phyloP scores from a whole-genome alignment of 371 early-diverging fungal species.

The Sporodiniella umbellata region DNA sequence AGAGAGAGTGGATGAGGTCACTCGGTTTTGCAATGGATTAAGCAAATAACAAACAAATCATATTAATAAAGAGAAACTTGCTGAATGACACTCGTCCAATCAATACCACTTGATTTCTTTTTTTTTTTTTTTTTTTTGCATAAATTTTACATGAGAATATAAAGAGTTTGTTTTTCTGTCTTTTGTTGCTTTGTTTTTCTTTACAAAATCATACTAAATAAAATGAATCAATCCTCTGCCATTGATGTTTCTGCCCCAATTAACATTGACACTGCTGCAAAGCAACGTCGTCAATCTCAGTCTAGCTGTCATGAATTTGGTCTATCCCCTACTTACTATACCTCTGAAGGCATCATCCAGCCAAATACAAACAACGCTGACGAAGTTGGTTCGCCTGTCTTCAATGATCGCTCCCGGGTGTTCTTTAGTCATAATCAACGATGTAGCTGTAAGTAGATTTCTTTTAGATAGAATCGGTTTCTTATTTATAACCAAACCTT shows the following conservation, averaged over 20 bases:
- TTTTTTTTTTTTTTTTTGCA: not conserved
- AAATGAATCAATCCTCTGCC: constrained; percentile 7
- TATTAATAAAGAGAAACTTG: not conserved
- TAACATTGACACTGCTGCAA: constrained; percentile 4
- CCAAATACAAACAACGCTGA: not conserved
- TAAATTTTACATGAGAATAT: not conserved
- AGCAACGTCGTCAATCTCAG: not conserved
- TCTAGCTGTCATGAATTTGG: constrained; percentile 3
- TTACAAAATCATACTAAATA: constrained; percentile 6
- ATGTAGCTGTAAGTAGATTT: constrained; percentile 23
- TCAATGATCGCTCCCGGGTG: constrained; percentile 14
- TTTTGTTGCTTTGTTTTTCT: not conserved
- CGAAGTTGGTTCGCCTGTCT: constrained; percentile 11
- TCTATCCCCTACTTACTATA: constrained; percentile 19
- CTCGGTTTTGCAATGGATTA: not conserved
- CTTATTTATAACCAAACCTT: too few relatives aligned
- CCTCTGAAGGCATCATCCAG: constrained; percentile 7
- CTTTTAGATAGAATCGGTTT: constrained; percentile 3
- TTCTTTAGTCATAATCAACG: constrained; percentile 12
- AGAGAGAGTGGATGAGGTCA: constrained; percentile 21
- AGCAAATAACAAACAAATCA: not conserved
- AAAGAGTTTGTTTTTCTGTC: not conserved
- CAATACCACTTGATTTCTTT: too few relatives aligned
- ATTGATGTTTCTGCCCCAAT: constrained; percentile 8
- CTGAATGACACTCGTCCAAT: not conserved